phyloP scores from a whole-genome alignment of 768 basidiomycete genomes.

The Amyloporia xantha region DNA sequence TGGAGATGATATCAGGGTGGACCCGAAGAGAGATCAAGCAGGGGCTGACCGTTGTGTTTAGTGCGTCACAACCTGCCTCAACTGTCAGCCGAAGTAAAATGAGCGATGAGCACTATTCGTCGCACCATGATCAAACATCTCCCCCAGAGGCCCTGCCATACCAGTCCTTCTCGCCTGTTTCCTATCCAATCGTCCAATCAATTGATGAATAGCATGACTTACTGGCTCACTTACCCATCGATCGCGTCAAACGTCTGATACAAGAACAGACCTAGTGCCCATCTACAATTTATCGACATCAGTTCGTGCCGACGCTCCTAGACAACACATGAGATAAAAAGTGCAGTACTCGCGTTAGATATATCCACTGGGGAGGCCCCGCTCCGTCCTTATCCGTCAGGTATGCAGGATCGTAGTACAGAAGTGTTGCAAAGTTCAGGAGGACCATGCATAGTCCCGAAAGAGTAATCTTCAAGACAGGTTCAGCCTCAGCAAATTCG shows the following conservation, averaged over 20 bases:
- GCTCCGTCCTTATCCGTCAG: constrained; percentile 54
- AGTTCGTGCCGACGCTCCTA: too few relatives aligned
- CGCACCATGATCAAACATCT: constrained; percentile 96
- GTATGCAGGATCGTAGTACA: constrained; percentile 80
- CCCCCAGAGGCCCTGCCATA: constrained; percentile 96
- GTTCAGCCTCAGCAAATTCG: constrained; percentile 1
- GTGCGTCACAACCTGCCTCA: constrained; percentile 74
- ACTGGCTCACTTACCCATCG: constrained; percentile 57
- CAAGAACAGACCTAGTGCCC: constrained; percentile 81
- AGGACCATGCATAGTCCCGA: constrained; percentile 77
- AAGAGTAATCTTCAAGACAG: constrained; percentile 69
- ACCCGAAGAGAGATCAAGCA: background rate
- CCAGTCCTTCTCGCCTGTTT: constrained; percentile 95
- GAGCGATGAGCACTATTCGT: background rate
- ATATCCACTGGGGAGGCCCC: constrained; percentile 80
- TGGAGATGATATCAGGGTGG: constrained; percentile 29
- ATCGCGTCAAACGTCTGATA: constrained; percentile 90
- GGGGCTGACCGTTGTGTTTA: constrained; percentile 88
- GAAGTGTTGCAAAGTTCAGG: constrained; percentile 75
- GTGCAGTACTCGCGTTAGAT: constrained; percentile 62
- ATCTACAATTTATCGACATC: constrained; percentile 39
- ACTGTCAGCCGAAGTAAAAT: background rate
- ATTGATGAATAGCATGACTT: background rate
- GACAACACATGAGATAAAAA: background rate
- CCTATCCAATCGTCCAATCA: constrained; percentile 35